Base-by-base conservation (phyloP, 768 basidiomycete species). In the Astraeus odoratus region DNA sequence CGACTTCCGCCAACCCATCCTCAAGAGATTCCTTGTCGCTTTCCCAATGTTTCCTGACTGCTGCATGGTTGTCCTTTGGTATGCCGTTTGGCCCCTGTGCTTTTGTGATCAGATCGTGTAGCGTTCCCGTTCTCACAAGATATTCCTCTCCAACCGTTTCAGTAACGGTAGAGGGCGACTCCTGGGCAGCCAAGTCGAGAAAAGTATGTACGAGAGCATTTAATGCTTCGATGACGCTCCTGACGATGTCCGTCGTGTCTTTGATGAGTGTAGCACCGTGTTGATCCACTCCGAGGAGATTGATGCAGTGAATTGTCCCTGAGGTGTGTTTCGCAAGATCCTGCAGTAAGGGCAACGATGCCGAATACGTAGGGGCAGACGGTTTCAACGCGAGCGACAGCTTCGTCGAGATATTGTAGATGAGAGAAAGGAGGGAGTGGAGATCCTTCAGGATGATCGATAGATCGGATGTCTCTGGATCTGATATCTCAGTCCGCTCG, bases 351-450 rank as follows among this genome's bases (percentile, higher is more conserved):
- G 69, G 50, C 10, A 76, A 53, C 10, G 78, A 67, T 1, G 81
- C 76, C 3, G 67, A 55, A 54, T 76, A 73, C 4, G 78, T 66
- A 1, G 78, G 78, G 1, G 70, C 66, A 3, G 76, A 60, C 5
- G 82, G 79, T 34, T 81, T 84, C 41, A 84, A 69, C 1, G 75
- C 69, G 26, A 87, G 71, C 4, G 84, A 69, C 20, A 83, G 59
- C 55, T 81, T 85, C 16, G 82, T 85, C 4, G 74, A 65, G 24
- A 73, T 63, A 18, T 67, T 60, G 58, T 81, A 68, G n/a, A 85
- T 55, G 50, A 84, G 69, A 4, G 76, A 66, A 36, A 85, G 68
- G 27, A 86, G 63, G 2, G 78, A 73, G 18, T 78, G 46, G 15
- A 81, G 61, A 56, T 87, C 85, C 26, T 70, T 69, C 51, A 68